Evolutionary conservation across 2,329 filamentous ascomycete species (phyloP).

Genomic region (Pezicula radicicola): DNA sequence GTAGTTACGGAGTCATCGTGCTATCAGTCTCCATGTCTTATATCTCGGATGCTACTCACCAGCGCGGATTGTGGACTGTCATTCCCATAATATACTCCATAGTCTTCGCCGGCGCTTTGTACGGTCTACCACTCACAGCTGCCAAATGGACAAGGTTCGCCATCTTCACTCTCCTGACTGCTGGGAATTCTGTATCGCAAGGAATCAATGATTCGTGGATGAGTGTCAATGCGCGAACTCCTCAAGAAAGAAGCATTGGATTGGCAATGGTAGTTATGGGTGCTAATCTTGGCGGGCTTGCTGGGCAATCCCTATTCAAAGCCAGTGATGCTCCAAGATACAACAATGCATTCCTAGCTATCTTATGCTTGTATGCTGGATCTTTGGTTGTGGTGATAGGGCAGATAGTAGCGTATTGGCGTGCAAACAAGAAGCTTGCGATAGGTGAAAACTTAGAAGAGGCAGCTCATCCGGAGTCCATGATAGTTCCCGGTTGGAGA

Average conservation of each 20-base stretch:
- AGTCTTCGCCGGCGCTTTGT: neutral
- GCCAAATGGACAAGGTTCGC: neutral
- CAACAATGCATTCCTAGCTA: neutral
- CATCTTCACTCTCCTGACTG: neutral
- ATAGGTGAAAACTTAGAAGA: neutral
- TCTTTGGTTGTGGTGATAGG: neutral
- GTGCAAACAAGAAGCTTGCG: neutral
- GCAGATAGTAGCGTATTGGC: neutral
- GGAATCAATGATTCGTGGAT: neutral
- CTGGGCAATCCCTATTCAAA: neutral
- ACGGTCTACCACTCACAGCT: neutral
- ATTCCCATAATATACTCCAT: neutral
- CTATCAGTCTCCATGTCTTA: neutral
- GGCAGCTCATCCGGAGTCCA: too few relatives aligned
- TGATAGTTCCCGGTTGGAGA: too few relatives aligned
- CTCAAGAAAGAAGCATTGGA: neutral
- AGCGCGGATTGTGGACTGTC: neutral
- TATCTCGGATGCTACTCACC: neutral
- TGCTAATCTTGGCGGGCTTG: neutral
- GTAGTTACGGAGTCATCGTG: neutral
- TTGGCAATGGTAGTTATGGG: neutral
- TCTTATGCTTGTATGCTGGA: neutral
- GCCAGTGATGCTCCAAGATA: neutral
- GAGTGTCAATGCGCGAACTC: neutral
- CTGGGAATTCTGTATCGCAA: neutral